phyloP scores from a whole-genome alignment of 1,139 yeast species.

The Debaryomyces sp. region DNA sequence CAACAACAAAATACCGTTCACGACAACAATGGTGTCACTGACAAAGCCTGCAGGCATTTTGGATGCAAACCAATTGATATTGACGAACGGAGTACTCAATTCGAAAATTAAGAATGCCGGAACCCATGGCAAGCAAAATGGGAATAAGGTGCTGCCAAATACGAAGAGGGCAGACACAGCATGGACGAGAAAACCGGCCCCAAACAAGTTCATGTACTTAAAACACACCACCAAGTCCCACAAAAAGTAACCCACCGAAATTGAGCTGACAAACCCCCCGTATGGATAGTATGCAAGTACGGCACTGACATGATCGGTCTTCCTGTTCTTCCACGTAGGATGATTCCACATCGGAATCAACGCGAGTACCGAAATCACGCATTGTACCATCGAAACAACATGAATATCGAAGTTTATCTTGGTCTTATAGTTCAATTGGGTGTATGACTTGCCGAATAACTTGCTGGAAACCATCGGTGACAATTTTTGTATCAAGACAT shows the following conservation, averaged over 20 bases:
- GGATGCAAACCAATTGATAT: slow-evolving; percentile 87
- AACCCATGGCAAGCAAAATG: slow-evolving; percentile 70
- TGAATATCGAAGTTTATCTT: slow-evolving; percentile 83
- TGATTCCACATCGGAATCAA: slow-evolving; percentile 64
- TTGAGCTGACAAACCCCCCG: slow-evolving; percentile 67
- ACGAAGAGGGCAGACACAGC: slow-evolving; percentile 83
- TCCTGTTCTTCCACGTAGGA: slow-evolving; percentile 45
- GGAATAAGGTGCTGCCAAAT: slow-evolving; percentile 55
- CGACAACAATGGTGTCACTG: slow-evolving; percentile 51
- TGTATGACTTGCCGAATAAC: slow-evolving; percentile 52
- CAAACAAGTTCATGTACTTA: slow-evolving; percentile 64
- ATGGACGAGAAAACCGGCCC: slow-evolving; percentile 81
- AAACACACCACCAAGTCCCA: slow-evolving; percentile 84
- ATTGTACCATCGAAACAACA: slow-evolving; percentile 84
- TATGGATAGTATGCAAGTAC: slow-evolving; percentile 76
- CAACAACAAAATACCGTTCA: slow-evolving; percentile 75
- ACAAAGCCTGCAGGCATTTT: slow-evolving; percentile 67
- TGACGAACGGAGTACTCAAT: slow-evolving; percentile 89
- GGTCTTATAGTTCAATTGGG: slow-evolving; percentile 45
- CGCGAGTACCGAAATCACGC: slow-evolving; percentile 56
- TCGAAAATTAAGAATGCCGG: slow-evolving; percentile 87
- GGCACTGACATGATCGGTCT: slow-evolving; percentile 40
- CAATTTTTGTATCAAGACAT: slow-evolving; percentile 38
- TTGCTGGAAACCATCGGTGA: slow-evolving; percentile 37
- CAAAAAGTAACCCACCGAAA: slow-evolving; percentile 84